A percentile compares a stretch with the other conserved stretches of the same genome.
phyloP scores from a whole-genome alignment of 345 rosid species.

The Murraya paniculata region DNA sequence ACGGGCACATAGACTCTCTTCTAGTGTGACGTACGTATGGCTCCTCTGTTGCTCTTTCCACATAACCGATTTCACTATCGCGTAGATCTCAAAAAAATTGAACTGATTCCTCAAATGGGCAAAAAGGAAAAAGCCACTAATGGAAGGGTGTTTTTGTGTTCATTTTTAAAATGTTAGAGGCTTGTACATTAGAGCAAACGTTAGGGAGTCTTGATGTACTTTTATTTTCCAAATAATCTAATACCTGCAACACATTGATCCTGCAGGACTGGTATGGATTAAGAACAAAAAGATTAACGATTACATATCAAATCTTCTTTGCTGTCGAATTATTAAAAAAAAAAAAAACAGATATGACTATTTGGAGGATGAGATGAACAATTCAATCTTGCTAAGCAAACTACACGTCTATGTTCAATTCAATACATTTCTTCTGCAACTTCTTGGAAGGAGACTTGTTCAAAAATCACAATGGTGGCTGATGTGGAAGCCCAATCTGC shows the following conservation, averaged over 20 bases:
- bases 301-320: neutral
- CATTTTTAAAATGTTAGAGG: neutral
- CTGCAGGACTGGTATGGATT: neutral
- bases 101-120: no score
- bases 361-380: neutral
- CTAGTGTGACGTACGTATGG: no score
- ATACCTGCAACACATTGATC: neutral
- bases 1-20: no score
- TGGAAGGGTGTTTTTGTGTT: no score
- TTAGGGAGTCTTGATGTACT: neutral
- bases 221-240: neutral
- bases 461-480: constrained; percentile 1
- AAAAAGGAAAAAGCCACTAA: no score
- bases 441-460: neutral
- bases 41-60: no score
- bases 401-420: neutral
- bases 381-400: neutral
- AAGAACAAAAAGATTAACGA: neutral
- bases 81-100: no score
- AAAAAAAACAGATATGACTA: neutral
- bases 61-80: no score
- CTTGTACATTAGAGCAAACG: neutral
- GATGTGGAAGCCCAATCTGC: constrained; percentile 4
- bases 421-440: neutral
- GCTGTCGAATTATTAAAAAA: no score